Evolutionary conservation across 164 flowering plant genomes (phyloP).

Genomic region (Stephania cephalantha): DNA sequence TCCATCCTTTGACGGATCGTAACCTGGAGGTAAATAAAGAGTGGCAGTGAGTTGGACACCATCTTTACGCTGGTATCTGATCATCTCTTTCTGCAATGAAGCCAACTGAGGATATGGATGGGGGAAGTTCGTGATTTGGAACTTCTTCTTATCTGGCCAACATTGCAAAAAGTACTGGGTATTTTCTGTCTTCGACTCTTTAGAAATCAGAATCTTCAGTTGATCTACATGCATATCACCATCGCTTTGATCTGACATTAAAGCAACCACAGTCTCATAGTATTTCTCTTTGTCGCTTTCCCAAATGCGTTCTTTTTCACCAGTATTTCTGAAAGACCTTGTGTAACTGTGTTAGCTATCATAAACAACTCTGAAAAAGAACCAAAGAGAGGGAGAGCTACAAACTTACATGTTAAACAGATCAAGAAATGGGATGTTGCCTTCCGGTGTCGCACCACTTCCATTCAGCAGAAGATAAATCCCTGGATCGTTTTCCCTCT

Average conservation of each 20-base stretch:
- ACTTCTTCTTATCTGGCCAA: conserved; percentile 71
- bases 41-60: conserved; percentile 98
- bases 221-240: conserved; percentile 62
- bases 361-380: not conserved
- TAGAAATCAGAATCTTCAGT: conserved; percentile 77
- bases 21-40: conserved; percentile 83
- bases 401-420: conserved; percentile 83
- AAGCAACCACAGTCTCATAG: conserved; percentile 80
- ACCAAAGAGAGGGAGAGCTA: conserved; percentile 4
- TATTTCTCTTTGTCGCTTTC: conserved; percentile 88
- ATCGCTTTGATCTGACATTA: conserved; percentile 83
- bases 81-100: conserved; percentile 88
- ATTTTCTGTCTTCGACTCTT: conserved; percentile 94
- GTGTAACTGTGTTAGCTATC: not conserved
- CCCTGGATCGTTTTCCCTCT: conserved; percentile 60
- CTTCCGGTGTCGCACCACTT: conserved; percentile 94
- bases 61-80: conserved; percentile 85
- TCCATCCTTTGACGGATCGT: conserved; percentile 84
- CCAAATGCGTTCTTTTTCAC: conserved; percentile 90
- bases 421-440: conserved; percentile 93
- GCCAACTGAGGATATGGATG: conserved; percentile 97
- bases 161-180: conserved; percentile 70
- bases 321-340: conserved; percentile 66
- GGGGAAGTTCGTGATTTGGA: conserved; percentile 77
- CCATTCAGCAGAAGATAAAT: conserved; percentile 77